Evolutionary conservation across 306 rosid genomes (phyloP).

Genomic region (Dalbergia oliveri): DNA sequence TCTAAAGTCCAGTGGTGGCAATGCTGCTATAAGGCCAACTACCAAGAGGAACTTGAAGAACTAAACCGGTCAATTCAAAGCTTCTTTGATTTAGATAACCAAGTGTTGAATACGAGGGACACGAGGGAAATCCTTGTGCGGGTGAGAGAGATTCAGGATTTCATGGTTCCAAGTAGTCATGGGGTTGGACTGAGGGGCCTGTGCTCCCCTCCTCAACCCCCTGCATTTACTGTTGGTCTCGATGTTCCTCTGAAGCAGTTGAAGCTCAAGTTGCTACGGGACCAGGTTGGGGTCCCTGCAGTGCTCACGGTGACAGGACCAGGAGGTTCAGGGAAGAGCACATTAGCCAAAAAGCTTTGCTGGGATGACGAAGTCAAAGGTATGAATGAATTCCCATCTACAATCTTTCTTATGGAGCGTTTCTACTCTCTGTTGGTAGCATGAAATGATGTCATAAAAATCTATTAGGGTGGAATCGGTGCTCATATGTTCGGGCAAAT

Average conservation of each 20-base stretch:
- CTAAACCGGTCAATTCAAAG: conserved; percentile 37
- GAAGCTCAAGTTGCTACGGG: conserved; percentile 55
- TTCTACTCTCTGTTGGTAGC: too few species aligned
- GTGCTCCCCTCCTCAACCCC: conserved; percentile 54
- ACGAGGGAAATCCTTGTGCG: background rate
- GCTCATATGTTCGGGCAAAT: too few species aligned
- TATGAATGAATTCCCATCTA: conserved; percentile 10
- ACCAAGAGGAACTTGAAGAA: conserved; percentile 47
- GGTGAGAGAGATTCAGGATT: background rate
- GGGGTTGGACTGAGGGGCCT: conserved; percentile 28
- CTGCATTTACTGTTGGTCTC: conserved; percentile 56
- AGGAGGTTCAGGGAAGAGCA: conserved; percentile 67
- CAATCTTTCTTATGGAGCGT: too few species aligned
- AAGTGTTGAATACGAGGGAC: conserved; percentile 25
- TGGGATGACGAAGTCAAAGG: conserved; percentile 58
- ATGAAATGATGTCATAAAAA: too few species aligned
- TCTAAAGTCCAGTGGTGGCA: conserved; percentile 50
- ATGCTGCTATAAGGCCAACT: conserved; percentile 17
- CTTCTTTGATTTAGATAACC: conserved; percentile 41
- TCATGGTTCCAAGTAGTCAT: background rate
- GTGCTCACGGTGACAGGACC: conserved; percentile 58
- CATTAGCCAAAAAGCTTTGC: conserved; percentile 59
- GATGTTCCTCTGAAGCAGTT: conserved; percentile 54
- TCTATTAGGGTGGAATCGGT: too few species aligned
- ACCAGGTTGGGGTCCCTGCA: conserved; percentile 19